phyloP scores from a whole-genome alignment of 1,284 basidiomycete genomes.

The Ceratobasidium sp. region DNA sequence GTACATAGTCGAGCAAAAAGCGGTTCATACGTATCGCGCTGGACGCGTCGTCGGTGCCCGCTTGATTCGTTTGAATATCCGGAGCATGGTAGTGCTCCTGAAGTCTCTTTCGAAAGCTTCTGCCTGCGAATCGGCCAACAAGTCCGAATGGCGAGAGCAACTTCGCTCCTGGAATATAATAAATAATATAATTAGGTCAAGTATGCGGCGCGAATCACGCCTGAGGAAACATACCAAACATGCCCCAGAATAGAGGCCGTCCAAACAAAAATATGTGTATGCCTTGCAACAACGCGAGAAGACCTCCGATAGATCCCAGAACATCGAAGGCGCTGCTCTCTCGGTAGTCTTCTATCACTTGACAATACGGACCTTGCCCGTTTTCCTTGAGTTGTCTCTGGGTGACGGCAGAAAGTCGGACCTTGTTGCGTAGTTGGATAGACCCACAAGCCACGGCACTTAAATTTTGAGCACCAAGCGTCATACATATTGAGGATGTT shows the following conservation, averaged over 20 bases:
- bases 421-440: not conserved
- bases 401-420: not conserved
- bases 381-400: not conserved
- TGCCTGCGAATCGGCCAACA: not conserved
- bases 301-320: conserved; percentile 27
- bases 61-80: not conserved
- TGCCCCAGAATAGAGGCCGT: conserved; percentile 25
- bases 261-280: conserved; percentile 29
- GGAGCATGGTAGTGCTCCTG: conserved; percentile 1
- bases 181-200: too few species aligned
- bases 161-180: conserved; percentile 9
- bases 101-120: not conserved
- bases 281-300: too few species aligned
- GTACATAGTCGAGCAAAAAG: conserved; percentile 30
- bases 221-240: conserved; percentile 10
- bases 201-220: too few species aligned
- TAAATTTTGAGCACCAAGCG: not conserved
- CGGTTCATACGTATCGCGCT: conserved; percentile 11
- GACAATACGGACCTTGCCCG: not conserved
- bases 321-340: conserved; percentile 9
- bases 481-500: too few species aligned
- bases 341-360: conserved; percentile 19
- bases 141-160: conserved; percentile 10
- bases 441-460: not conserved
- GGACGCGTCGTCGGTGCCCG: not conserved